Conservation (phyloP, 106 monocot genomes). For the Platanthera guangdongensis region DNA sequence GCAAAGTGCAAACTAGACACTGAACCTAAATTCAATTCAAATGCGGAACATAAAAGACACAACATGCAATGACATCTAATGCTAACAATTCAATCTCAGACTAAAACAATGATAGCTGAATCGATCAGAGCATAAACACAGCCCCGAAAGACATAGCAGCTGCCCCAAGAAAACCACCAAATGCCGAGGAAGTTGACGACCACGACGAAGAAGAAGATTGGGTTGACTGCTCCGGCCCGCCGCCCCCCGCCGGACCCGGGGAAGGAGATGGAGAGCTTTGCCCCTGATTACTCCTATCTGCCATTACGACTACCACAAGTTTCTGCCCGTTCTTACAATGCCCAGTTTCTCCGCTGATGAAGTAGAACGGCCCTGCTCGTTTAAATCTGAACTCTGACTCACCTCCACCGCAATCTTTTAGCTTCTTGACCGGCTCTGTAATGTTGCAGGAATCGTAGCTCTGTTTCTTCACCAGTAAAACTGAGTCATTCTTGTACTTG, state of each 20-base stretch:
- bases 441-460: constrained; percentile 46
- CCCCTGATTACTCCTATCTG: constrained; percentile 7
- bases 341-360: constrained; percentile 46
- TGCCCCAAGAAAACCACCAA: too few relatives aligned
- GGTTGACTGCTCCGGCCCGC: not conserved
- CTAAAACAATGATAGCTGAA: too few relatives aligned
- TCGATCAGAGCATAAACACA: too few relatives aligned
- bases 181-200: not conserved
- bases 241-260: not conserved
- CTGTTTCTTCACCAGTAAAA: constrained; percentile 47
- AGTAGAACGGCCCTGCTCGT: constrained; percentile 52
- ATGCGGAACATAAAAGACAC: too few relatives aligned
- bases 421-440: constrained; percentile 30
- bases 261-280: not conserved
- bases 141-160: too few relatives aligned
- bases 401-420: constrained; percentile 17
- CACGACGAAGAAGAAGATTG: not conserved
- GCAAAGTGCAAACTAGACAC: too few relatives aligned
- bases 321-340: constrained; percentile 58
- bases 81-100: too few relatives aligned
- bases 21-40: too few relatives aligned
- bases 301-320: constrained; percentile 46
- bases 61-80: too few relatives aligned
- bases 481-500: constrained; percentile 66
- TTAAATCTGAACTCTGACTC: constrained; percentile 35